phyloP scores from a whole-genome alignment of 345 rosid species.

The Eucalyptus pumila region DNA sequence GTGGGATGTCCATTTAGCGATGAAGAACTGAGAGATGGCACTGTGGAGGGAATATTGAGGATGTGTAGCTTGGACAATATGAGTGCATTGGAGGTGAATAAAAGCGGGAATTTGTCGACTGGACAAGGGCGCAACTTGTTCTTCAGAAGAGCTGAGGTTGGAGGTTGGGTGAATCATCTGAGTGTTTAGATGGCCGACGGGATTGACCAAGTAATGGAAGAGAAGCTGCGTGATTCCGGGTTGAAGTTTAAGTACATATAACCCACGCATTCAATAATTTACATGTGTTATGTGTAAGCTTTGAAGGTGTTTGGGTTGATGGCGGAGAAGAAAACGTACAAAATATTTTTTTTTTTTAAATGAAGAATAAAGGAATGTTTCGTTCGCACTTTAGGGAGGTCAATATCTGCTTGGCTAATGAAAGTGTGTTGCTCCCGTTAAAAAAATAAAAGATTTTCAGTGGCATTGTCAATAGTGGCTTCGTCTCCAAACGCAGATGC shows the following conservation, averaged over 20 bases:
- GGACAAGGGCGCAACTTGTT: neutral
- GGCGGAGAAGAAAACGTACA: no score
- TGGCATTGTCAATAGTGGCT: no score
- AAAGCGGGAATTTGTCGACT: neutral
- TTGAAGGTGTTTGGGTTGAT: neutral
- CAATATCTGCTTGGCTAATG: no score
- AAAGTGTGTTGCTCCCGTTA: no score
- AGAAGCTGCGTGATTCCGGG: neutral
- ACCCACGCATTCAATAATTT: no score
- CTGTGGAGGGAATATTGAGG: neutral
- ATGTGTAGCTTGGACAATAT: neutral
- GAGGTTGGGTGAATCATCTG: neutral
- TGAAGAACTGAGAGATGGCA: no score
- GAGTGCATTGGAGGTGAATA: neutral
- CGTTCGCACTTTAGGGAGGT: no score
- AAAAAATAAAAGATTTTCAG: no score
- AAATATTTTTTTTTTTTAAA: no score
- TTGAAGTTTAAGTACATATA: neutral
- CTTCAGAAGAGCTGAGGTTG: slow-evolving; percentile 1
- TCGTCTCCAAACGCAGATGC: no score
- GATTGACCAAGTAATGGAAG: neutral
- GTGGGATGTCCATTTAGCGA: neutral
- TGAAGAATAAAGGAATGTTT: no score
- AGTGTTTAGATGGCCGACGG: neutral
- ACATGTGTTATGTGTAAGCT: no score